Conservation (phyloP, 164 flowering plant species). For the Dillenia suffruticosa region DNA sequence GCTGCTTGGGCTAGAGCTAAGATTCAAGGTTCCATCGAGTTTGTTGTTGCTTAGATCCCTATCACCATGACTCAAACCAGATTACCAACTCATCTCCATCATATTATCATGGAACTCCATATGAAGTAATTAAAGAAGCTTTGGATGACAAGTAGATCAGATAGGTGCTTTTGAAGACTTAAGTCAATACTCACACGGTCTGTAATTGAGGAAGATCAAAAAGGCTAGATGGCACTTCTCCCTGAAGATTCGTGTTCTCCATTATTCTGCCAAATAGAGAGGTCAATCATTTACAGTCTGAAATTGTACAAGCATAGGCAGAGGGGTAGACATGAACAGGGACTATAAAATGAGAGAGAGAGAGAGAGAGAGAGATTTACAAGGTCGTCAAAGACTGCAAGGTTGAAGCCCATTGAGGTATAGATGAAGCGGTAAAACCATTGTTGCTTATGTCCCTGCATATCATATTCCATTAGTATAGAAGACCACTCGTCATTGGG, state of each 20-base stretch:
- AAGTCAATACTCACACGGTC: slow-evolving; percentile 43
- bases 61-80: slow-evolving; percentile 3
- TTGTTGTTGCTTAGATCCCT: slow-evolving; percentile 40
- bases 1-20: slow-evolving; percentile 29
- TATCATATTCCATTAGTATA: neutral
- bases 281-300: too few species aligned
- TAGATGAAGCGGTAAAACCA: slow-evolving; percentile 33
- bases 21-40: slow-evolving; percentile 42
- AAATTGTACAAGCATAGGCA: neutral
- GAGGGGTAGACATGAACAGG: neutral
- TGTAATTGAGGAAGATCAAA: slow-evolving; percentile 46
- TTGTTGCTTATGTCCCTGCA: slow-evolving; percentile 69
- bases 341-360: slow-evolving; percentile 1
- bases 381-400: slow-evolving; percentile 50
- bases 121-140: too few species aligned
- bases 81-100: too few species aligned
- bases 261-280: slow-evolving; percentile 26
- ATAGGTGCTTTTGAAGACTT: neutral
- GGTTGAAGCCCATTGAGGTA: slow-evolving; percentile 48
- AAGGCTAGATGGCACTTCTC: slow-evolving; percentile 36
- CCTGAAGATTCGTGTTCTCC: slow-evolving; percentile 45
- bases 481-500: too few species aligned
- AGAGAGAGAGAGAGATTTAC: slow-evolving; percentile 27
- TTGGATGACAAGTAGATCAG: neutral
- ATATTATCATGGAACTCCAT: too few species aligned